Percentiles rank a stretch among this genome's conserved stretches.
Conservation (phyloP, 2,329 filamentous ascomycete genomes). For the Phaeophleospora eucalypticola region DNA sequence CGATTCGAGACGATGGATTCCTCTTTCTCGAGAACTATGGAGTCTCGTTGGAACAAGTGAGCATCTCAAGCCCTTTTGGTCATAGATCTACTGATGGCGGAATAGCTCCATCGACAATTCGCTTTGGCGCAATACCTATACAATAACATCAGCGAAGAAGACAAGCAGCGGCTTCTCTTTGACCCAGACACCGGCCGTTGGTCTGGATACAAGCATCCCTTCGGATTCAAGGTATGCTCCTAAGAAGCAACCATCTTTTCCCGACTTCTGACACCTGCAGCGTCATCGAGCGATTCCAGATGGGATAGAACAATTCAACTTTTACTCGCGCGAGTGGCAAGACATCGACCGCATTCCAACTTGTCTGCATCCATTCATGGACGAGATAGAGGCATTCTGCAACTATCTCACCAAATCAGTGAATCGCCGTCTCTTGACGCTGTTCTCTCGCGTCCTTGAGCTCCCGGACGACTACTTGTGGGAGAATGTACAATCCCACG, state of each 20-base stretch:
- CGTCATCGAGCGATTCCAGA: slow-evolving; percentile 43
- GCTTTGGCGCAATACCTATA: slow-evolving; percentile 49
- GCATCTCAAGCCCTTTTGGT: neutral
- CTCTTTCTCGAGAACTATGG: slow-evolving; percentile 50
- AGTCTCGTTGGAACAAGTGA: slow-evolving; percentile 39
- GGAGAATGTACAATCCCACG: slow-evolving; percentile 42
- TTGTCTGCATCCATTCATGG: slow-evolving; percentile 49
- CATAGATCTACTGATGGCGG: neutral
- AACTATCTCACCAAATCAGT: slow-evolving; percentile 48
- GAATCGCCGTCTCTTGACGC: slow-evolving; percentile 37
- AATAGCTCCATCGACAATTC: slow-evolving; percentile 50
- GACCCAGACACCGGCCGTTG: slow-evolving; percentile 47
- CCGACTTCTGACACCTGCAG: too few species aligned
- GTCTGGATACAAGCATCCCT: slow-evolving; percentile 51
- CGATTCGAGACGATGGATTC: slow-evolving; percentile 34
- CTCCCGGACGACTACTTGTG: slow-evolving; percentile 45
- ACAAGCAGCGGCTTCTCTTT: slow-evolving; percentile 48
- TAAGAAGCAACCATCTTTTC: too few species aligned
- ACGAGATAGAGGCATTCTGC: slow-evolving; percentile 46
- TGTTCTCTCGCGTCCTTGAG: slow-evolving; percentile 45
- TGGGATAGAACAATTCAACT: slow-evolving; percentile 55
- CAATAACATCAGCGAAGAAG: slow-evolving; percentile 48
- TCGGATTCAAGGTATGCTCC: slow-evolving; percentile 26
- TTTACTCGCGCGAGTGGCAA: slow-evolving; percentile 47
- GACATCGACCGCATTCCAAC: slow-evolving; percentile 41